Conservation (phyloP, 192 early-diverging fungal genomes). For the Backusella westeae region DNA sequence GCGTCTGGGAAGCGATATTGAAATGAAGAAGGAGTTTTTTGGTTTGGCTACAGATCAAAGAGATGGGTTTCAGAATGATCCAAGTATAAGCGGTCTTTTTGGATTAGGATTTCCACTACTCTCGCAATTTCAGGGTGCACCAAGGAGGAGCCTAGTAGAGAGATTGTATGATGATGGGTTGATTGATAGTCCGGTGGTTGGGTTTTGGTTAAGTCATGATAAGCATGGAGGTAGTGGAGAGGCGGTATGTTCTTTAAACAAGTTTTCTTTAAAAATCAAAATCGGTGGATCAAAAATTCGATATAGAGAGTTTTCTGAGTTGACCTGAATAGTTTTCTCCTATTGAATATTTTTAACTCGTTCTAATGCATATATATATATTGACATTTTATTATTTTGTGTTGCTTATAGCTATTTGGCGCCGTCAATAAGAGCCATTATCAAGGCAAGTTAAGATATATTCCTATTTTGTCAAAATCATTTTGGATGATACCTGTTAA, state of each 20-base stretch:
- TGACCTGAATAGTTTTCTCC: too few species aligned
- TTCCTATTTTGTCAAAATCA: slow-evolving; percentile 47
- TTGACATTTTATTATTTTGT: not conserved
- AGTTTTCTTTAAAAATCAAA: not conserved
- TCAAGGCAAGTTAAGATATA: slow-evolving; percentile 52
- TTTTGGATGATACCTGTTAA: slow-evolving; percentile 55
- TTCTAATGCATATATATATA: not conserved
- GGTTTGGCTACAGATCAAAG: slow-evolving; percentile 61
- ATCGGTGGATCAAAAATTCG: not conserved
- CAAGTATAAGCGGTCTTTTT: slow-evolving; percentile 62
- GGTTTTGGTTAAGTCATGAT: slow-evolving; percentile 30
- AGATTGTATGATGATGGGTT: slow-evolving; percentile 14
- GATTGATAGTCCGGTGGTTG: slow-evolving; percentile 23
- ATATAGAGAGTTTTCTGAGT: too few species aligned
- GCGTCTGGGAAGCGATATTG: slow-evolving; percentile 48
- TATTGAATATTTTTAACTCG: too few species aligned
- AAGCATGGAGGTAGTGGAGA: slow-evolving; percentile 44
- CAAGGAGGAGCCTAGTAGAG: slow-evolving; percentile 4
- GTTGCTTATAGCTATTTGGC: slow-evolving; percentile 36
- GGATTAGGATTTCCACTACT: slow-evolving; percentile 58
- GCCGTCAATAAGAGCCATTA: slow-evolving; percentile 50
- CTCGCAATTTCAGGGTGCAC: slow-evolving; percentile 3
- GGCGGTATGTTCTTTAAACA: slow-evolving; percentile 22
- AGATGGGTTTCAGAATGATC: slow-evolving; percentile 45
- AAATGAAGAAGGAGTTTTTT: slow-evolving; percentile 53